A percentile compares a stretch with the other conserved stretches of the same genome.
Evolutionary conservation across 257 asterid species (phyloP).

Genomic region (Solanum medicagineum): DNA sequence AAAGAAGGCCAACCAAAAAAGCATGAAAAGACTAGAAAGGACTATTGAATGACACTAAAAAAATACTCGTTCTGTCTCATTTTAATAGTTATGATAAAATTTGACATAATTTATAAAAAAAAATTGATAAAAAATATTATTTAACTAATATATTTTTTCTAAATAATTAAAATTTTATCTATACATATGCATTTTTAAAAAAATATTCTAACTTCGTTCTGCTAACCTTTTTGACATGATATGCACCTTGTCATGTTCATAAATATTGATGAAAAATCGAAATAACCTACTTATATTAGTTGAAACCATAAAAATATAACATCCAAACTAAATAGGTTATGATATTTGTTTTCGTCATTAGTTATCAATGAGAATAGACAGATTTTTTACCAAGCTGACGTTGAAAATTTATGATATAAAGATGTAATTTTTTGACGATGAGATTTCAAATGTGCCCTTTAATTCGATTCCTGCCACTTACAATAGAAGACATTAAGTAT

Average conservation of each 20-base stretch:
- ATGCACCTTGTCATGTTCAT: neutral
- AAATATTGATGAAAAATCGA: neutral
- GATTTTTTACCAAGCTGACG: rapidly evolving
- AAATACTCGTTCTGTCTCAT: too few species aligned
- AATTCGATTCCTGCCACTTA: neutral
- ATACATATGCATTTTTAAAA: too few species aligned
- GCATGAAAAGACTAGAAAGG: neutral
- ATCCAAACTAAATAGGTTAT: neutral
- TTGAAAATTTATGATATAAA: too few species aligned
- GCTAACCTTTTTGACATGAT: neutral
- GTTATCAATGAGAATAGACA: neutral
- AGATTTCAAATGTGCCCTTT: neutral
- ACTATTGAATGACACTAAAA: neutral
- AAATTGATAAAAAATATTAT: too few species aligned
- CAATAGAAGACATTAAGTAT: neutral
- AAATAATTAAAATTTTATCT: too few species aligned
- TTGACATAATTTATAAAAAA: too few species aligned
- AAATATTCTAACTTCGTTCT: neutral
- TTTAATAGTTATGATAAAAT: too few species aligned
- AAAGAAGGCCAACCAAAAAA: neutral
- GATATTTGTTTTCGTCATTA: neutral
- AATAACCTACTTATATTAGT: neutral
- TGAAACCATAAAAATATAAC: neutral
- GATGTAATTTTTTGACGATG: neutral
- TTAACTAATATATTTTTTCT: too few species aligned